phyloP scores from a whole-genome alignment of 163 green algal genomes.

The Scenedesmus sp. region DNA sequence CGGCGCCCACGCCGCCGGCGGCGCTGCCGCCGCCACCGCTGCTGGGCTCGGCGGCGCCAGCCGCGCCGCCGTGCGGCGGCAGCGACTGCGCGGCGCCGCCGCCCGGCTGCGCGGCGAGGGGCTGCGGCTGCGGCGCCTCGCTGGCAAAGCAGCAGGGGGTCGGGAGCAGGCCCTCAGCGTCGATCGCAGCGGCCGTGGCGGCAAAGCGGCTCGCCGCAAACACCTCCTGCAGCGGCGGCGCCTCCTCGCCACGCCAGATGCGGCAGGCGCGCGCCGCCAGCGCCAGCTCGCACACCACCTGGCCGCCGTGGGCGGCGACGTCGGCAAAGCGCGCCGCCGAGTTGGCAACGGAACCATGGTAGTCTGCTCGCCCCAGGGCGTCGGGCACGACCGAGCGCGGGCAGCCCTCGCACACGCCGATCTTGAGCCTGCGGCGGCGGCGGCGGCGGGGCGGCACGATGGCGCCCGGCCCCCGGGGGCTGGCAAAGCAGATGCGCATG shows the following conservation, averaged over 20 bases:
- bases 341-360: constrained; percentile 8
- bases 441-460: not conserved
- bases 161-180: not conserved
- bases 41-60: not conserved
- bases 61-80: not conserved
- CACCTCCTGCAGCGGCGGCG: constrained; percentile 1
- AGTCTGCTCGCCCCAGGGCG: constrained; percentile 20
- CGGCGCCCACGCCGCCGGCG: not conserved
- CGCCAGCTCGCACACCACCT: constrained; percentile 21
- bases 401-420: not conserved
- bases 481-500: not conserved
- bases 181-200: not conserved
- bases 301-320: constrained; percentile 54
- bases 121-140: not conserved
- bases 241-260: not conserved
- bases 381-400: constrained; percentile 4
- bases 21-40: not conserved
- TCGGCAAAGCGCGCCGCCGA: constrained; percentile 55
- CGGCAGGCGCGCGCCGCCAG: not conserved
- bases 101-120: no score
- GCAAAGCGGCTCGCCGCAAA: not conserved
- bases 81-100: not conserved
- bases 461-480: not conserved
- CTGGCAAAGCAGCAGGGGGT: constrained; percentile 6
- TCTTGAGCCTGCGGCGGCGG: not conserved